Evolutionary conservation across 2,329 filamentous ascomycete genomes (phyloP), one percentile per base, ranked within the genome.

Genomic region (Colletotrichum plurivorum): DNA sequence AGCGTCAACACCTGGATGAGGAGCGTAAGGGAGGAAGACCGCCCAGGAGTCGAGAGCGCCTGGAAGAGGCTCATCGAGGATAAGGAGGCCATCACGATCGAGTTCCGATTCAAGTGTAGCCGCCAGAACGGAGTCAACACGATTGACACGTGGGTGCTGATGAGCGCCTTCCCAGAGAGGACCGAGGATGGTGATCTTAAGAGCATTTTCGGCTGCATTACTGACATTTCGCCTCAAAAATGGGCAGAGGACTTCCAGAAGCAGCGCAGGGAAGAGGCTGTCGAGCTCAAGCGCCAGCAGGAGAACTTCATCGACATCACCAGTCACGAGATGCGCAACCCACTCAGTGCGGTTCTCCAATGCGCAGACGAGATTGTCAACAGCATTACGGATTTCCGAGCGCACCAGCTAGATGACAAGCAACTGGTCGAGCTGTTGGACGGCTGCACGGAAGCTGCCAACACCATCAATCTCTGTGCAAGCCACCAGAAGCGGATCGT

Each of bases 161-260:
- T 94, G 84, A 93, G 89, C 63, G 92, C 92, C 0, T 94, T 92
- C 73, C 92, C 92, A 0, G 92, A 95, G 73, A 91, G 88, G 74
- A 86, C 91, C 70, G 81, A 84, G 1, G 82, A 88, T 31, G 92
- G 91, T 4, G 82, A 83, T 31, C 84, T 94, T 59, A 93, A 93
- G 80, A 89, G 90, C 70, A 91, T 94, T 3, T 94, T 95, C 73
- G 93, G 92, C 60, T 93, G 90, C 75, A 91, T 97, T 59, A 95
- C 93, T 0, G 93, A 97, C 75, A 97, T 97, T 72, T 94, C 92
- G 18, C 89, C 92, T 62, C 93, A 96, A 77, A 97, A 97, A 78
- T 92, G 91, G 85, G 93, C 94, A 1, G 94, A 97, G 78, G 90
- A 91, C 54, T 89, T 94, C 41, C 93, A 97, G 78, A 93, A 88